Conservation (phyloP, 2,329 filamentous ascomycete genomes). For the Nemania bipapillata region DNA sequence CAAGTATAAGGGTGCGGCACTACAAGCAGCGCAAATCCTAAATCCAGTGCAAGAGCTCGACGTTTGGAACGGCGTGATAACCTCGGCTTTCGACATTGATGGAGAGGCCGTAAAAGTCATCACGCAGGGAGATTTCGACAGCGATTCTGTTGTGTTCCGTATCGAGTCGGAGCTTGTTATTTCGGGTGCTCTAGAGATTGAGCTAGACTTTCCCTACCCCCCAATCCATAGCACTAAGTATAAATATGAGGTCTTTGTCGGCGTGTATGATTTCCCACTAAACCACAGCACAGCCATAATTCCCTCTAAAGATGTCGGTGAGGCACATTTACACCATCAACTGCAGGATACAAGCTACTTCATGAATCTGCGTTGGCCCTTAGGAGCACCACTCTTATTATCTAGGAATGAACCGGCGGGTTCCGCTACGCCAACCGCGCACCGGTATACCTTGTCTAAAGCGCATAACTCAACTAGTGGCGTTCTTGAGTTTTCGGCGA, state of each 20-base stretch:
- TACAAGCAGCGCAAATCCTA: slow-evolving; percentile 48
- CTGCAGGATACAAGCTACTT: slow-evolving; percentile 55
- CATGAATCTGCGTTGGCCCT: slow-evolving; percentile 54
- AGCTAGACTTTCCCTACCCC: slow-evolving; percentile 59
- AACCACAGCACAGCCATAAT: slow-evolving; percentile 54
- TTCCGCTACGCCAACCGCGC: slow-evolving; percentile 46
- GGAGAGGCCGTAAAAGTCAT: slow-evolving; percentile 50
- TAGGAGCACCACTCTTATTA: slow-evolving; percentile 38
- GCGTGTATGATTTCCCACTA: slow-evolving; percentile 54
- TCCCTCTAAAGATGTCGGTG: slow-evolving; percentile 23
- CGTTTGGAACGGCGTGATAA: slow-evolving; percentile 55
- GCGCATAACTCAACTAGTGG: slow-evolving; percentile 1
- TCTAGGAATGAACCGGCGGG: slow-evolving; percentile 43
- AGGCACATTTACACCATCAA: slow-evolving; percentile 53
- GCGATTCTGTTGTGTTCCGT: slow-evolving; percentile 54
- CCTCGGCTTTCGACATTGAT: slow-evolving; percentile 53
- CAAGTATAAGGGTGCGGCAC: slow-evolving; percentile 49
- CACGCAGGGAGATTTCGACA: slow-evolving; percentile 55
- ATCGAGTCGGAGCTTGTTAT: slow-evolving; percentile 53
- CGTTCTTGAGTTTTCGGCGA: slow-evolving; percentile 50
- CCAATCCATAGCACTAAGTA: slow-evolving; percentile 55
- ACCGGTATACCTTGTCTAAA: slow-evolving; percentile 51
- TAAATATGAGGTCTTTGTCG: slow-evolving; percentile 59
- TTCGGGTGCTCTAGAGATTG: slow-evolving; percentile 51
- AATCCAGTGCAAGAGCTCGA: slow-evolving; percentile 52